A percentile compares a stretch with the other conserved stretches of the same genome.
Evolutionary conservation across 768 basidiomycete species (phyloP).

Genomic region (Daedalea quercina): DNA sequence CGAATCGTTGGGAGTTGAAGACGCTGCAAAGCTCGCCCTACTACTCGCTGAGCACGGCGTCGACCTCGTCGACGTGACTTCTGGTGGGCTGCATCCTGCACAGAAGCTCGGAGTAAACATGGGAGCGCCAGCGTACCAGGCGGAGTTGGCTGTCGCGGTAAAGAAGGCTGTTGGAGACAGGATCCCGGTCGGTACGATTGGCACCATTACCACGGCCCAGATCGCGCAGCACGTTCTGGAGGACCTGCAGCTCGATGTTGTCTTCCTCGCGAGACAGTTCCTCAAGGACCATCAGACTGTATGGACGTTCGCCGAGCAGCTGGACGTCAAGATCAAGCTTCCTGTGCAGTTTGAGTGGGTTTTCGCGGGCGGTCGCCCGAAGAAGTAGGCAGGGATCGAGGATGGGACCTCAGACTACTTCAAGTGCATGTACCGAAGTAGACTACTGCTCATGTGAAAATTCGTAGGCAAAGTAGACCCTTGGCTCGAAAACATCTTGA

Average conservation of each 20-base stretch:
- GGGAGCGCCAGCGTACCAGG: slow-evolving; percentile 20
- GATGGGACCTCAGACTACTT: too few relatives aligned
- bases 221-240: slow-evolving; percentile 55
- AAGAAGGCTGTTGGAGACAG: slow-evolving; percentile 39
- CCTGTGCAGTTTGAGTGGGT: slow-evolving; percentile 48
- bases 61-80: slow-evolving; percentile 69
- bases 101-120: slow-evolving; percentile 31
- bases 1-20: slow-evolving; percentile 57
- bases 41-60: slow-evolving; percentile 58
- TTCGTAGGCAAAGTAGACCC: too few relatives aligned
- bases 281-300: slow-evolving; percentile 45
- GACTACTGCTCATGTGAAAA: too few relatives aligned
- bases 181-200: slow-evolving; percentile 45
- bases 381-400: background rate
- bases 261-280: slow-evolving; percentile 30
- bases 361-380: slow-evolving; percentile 18
- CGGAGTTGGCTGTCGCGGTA: slow-evolving; percentile 24
- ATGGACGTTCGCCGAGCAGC: slow-evolving; percentile 42
- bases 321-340: slow-evolving; percentile 39
- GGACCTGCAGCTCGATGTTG: slow-evolving; percentile 46
- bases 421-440: too few relatives aligned
- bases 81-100: slow-evolving; percentile 47
- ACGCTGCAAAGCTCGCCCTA: slow-evolving; percentile 52
- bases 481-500: too few relatives aligned
- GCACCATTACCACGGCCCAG: slow-evolving; percentile 48